phyloP scores from a whole-genome alignment of 2,329 filamentous ascomycete species.

The Emericellopsis atlantica region DNA sequence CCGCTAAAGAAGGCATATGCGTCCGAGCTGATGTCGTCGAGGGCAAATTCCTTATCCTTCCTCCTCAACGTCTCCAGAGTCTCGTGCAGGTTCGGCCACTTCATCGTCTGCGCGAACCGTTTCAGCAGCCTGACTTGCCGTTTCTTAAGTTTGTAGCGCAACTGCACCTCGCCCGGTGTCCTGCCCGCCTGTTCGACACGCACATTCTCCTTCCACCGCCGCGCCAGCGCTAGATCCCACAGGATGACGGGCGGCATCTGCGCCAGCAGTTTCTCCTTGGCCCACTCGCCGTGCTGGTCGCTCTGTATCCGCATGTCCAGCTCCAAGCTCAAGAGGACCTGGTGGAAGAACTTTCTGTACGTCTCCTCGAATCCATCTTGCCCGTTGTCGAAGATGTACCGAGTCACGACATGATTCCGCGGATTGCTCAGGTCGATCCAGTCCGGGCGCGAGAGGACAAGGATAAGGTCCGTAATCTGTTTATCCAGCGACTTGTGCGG shows the following conservation, averaged over 20 bases:
- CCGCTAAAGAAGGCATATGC: slow-evolving; percentile 69
- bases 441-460: slow-evolving; percentile 50
- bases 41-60: slow-evolving; percentile 40
- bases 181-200: slow-evolving; percentile 48
- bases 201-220: slow-evolving; percentile 60
- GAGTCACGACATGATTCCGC: slow-evolving; percentile 61
- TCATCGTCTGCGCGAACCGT: slow-evolving; percentile 58
- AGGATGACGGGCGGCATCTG: slow-evolving; percentile 59
- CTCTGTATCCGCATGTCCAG: slow-evolving; percentile 59
- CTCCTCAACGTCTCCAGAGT: slow-evolving; percentile 51
- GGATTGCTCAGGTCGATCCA: slow-evolving; percentile 64
- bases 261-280: slow-evolving; percentile 49
- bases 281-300: slow-evolving; percentile 43
- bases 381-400: slow-evolving; percentile 49
- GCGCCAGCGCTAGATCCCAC: slow-evolving; percentile 62
- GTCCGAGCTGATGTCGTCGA: slow-evolving; percentile 53
- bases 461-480: slow-evolving; percentile 62
- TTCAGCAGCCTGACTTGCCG: slow-evolving; percentile 57
- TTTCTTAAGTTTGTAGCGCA: slow-evolving; percentile 52
- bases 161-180: slow-evolving; percentile 31
- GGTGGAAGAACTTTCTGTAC: slow-evolving; percentile 61
- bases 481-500: slow-evolving; percentile 54
- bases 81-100: slow-evolving; percentile 62
- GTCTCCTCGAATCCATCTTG: slow-evolving; percentile 19
- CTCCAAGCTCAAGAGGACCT: slow-evolving; percentile 62